phyloP scores from a whole-genome alignment of 148 eudicot genomes.

The Spergularia bocconei region DNA sequence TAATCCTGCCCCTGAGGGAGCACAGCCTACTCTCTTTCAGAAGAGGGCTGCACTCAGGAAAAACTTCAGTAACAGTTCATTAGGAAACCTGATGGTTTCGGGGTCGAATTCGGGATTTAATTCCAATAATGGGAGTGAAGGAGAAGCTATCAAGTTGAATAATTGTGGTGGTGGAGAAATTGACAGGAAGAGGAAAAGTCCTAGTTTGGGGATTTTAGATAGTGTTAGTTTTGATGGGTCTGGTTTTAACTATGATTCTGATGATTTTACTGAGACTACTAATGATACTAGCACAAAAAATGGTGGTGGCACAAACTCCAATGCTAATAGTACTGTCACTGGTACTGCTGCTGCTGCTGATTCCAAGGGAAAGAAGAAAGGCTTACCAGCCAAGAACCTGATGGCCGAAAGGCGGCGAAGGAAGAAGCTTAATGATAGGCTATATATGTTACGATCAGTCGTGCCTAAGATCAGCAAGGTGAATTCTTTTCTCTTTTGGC shows the following conservation, averaged over 20 bases:
- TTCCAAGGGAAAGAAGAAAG: conserved; percentile 80
- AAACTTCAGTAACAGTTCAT: conserved; percentile 37
- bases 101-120: conserved; percentile 16
- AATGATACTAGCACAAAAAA: not conserved
- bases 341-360: conserved; percentile 35
- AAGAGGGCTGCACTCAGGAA: conserved; percentile 87
- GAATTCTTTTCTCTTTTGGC: conserved; percentile 18
- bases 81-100: conserved; percentile 30
- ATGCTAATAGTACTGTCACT: conserved; percentile 48
- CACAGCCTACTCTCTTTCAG: conserved; percentile 86
- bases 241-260: conserved; percentile 72
- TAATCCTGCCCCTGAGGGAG: conserved; percentile 53
- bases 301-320: conserved; percentile 49
- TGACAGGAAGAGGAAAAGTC: conserved; percentile 41
- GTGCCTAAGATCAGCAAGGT: conserved; percentile 99
- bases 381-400: conserved; percentile 85
- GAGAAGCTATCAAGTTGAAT: conserved; percentile 18
- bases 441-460: conserved; percentile 83
- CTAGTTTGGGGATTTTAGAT: conserved; percentile 45
- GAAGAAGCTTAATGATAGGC: conserved; percentile 94
- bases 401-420: conserved; percentile 92
- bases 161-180: conserved; percentile 7
- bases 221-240: conserved; percentile 70
- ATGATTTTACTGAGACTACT: conserved; percentile 54
- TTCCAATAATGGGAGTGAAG: conserved; percentile 22